Conservation (phyloP, 1,284 basidiomycete genomes). For the Cutaneotrichosporon sp. region DNA sequence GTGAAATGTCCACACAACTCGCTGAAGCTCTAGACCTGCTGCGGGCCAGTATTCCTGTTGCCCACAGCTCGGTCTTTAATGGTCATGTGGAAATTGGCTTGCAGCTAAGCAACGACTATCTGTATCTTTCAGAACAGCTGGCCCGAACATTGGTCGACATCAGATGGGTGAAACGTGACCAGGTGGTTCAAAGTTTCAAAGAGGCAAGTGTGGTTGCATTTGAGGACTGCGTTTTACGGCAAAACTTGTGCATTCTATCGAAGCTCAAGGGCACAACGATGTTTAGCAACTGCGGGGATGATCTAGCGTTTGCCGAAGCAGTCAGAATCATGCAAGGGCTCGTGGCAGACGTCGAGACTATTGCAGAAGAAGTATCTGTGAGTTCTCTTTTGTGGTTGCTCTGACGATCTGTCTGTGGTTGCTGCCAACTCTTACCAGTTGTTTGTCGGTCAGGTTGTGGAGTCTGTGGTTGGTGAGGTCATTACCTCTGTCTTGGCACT, state of each 20-base stretch:
- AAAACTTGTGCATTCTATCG: conserved; percentile 40
- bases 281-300: too few species aligned
- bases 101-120: conserved; percentile 80
- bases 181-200: conserved; percentile 53
- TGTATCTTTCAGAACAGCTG: conserved; percentile 56
- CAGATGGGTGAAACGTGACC: conserved; percentile 51
- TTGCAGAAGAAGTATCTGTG: conserved; percentile 71
- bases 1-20: conserved; percentile 1
- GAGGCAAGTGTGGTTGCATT: conserved; percentile 62
- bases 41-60: conserved; percentile 59
- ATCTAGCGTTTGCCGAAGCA: background rate
- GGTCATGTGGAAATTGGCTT: conserved; percentile 60
- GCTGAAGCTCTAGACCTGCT: conserved; percentile 9
- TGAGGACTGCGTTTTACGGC: conserved; percentile 50
- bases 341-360: conserved; percentile 60
- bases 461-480: conserved; percentile 64
- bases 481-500: conserved; percentile 71
- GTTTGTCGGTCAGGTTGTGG: conserved; percentile 66
- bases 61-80: conserved; percentile 60
- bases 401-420: conserved; percentile 30
- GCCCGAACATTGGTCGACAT: conserved; percentile 41
- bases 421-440: background rate
- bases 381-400: conserved; percentile 16
- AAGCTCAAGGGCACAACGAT: conserved; percentile 43
- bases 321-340: conserved; percentile 29